These are phyloP conservation scores for Aspergillus haitiensis DNA, from an alignment of 495 filamentous ascomycete genomes.

Conservation along the genomic window DNA sequence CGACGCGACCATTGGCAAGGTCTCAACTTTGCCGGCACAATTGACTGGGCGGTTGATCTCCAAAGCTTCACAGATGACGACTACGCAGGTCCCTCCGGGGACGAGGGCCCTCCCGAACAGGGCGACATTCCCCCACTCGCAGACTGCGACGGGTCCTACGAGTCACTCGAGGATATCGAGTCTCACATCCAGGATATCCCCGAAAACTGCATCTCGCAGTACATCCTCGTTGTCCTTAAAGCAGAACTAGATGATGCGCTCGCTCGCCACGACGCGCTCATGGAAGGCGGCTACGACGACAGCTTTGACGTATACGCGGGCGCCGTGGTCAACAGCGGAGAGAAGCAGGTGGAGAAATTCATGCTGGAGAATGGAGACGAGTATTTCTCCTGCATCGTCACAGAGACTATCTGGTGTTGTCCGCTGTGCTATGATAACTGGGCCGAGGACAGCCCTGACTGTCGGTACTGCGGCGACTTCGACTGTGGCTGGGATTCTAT, in stretches of 20 bases:
- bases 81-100: not conserved
- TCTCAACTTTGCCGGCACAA: slow-evolving; percentile 34
- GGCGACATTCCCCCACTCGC: not conserved
- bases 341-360: slow-evolving; percentile 7
- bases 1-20: slow-evolving; percentile 23
- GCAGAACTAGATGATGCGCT: not conserved
- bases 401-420: slow-evolving; percentile 5
- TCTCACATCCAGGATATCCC: not conserved
- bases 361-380: not conserved
- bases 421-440: not conserved
- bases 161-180: not conserved
- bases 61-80: slow-evolving; percentile 16
- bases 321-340: not conserved
- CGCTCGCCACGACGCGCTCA: not conserved
- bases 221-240: not conserved
- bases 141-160: not conserved
- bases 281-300: slow-evolving; percentile 9
- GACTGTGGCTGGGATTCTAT: not conserved
- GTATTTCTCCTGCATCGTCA: slow-evolving; percentile 11
- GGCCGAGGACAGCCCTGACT: not conserved
- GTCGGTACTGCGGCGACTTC: slow-evolving; percentile 3
- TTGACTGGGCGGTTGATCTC: slow-evolving; percentile 17
- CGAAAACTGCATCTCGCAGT: not conserved
- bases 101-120: not conserved
- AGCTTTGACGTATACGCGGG: slow-evolving; percentile 6